Base-by-base conservation (phyloP, 2,329 filamentous ascomycete genomes). In the Trichophyton benhamiae region DNA sequence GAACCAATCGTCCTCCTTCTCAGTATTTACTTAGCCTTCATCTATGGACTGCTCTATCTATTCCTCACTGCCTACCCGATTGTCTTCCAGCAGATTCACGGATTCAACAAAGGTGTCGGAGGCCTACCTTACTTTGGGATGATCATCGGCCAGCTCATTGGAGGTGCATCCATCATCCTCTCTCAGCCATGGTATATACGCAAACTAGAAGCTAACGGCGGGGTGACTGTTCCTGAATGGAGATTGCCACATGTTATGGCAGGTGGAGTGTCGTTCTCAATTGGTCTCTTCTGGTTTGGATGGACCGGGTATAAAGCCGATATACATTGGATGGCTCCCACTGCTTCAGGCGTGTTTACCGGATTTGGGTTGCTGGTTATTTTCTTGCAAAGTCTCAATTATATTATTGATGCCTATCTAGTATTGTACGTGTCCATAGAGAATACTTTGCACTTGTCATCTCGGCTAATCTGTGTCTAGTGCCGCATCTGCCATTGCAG, bases 401-500 rank as follows among this genome's bases (percentile, higher is more conserved):
- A 76, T 66, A 68, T 78, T 6, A 73, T 78, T 7, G 72, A 75
- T 49, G 70, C 69, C 1, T 72, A 70, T 64, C 59, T 67, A 17
- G 64, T 70, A 15, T 76, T 68, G 67, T 68, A 63, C 27, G 67
- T 67, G 17, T 22, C 15, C 8, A 9, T 13, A 13, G 9, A 33
- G 30, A 3, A 13, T 11, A 9, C 33, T 59, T 49, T 30, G n/a
- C 59, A 30, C 36, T 41, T 1, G 17, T 25, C 6, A 57, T 36
- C 27, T 9, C 33, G 8, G 3, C 25, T 57, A 20, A 30, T 13
- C 13, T 25, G 38, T 52, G 15, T 55, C n/a, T 63, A 76, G 78
- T 64, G 78, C 78, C n/a, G 78, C 78, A 2, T 78, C 75, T 11
- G 78, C 78, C 7, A 75, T 79, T 30, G 76, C 77, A 8, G 78